Percentiles rank a stretch among this genome's conserved stretches.
phyloP scores from a whole-genome alignment of 208 protist species.

The Trypanosoma scelopori region DNA sequence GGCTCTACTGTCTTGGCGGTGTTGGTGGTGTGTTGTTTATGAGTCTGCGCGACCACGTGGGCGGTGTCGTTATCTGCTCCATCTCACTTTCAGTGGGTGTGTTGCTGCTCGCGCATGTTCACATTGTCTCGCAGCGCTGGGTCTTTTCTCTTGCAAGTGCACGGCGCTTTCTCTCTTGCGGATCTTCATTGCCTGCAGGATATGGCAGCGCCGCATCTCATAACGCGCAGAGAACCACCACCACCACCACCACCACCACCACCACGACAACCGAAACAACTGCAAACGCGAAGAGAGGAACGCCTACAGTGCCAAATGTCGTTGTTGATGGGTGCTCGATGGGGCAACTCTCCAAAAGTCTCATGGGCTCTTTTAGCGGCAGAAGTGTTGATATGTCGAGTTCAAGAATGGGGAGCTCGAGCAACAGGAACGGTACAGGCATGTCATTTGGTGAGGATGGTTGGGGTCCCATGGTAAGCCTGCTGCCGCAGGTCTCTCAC shows the following conservation, averaged over 20 bases:
- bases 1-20: slow-evolving; percentile 64
- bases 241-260: neutral
- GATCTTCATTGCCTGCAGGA: too few species aligned
- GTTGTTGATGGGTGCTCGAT: neutral
- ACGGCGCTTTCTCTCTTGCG: slow-evolving; percentile 26
- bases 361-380: neutral
- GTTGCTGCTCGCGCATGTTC: slow-evolving; percentile 42
- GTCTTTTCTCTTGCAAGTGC: slow-evolving; percentile 46
- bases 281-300: neutral
- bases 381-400: neutral
- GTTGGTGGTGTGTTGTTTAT: slow-evolving; percentile 62
- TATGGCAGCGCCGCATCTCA: too few species aligned
- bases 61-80: slow-evolving; percentile 51
- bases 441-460: neutral
- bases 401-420: neutral
- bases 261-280: neutral
- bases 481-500: slow-evolving; percentile 49
- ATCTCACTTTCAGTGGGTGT: slow-evolving; percentile 45
- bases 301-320: neutral
- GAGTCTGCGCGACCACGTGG: slow-evolving; percentile 49
- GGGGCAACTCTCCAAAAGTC: neutral
- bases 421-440: slow-evolving; percentile 24
- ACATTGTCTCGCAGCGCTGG: slow-evolving; percentile 52
- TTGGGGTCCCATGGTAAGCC: slow-evolving; percentile 30
- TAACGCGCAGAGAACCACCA: too few species aligned